These are phyloP conservation scores for Podochytrium sp. DNA, from an alignment of 192 early-diverging fungal genomes.

Conservation along the genomic window DNA sequence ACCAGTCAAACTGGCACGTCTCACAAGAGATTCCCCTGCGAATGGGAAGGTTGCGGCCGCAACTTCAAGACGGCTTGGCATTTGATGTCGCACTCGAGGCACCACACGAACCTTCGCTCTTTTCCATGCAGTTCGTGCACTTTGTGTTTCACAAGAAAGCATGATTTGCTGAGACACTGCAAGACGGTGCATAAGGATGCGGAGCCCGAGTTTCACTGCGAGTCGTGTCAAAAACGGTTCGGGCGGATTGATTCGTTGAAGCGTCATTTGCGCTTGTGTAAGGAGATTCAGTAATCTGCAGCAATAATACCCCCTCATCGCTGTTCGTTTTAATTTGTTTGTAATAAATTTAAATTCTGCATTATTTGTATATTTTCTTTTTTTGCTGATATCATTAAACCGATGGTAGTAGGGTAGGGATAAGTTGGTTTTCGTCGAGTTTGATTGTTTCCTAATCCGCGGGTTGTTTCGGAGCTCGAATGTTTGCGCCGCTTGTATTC, in stretches of 20 bases:
- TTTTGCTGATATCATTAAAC: no score
- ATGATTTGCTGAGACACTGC: slow-evolving; percentile 4
- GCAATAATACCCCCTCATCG: not conserved
- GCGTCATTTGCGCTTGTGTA: not conserved
- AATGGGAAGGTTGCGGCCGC: not conserved
- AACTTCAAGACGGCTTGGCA: slow-evolving; percentile 4
- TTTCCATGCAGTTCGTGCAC: not conserved
- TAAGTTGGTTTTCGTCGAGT: no score
- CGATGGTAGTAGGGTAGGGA: no score
- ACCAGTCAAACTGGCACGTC: not conserved
- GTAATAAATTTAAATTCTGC: no score
- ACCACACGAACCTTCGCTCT: not conserved
- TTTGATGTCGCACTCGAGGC: not conserved
- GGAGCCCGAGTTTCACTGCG: not conserved
- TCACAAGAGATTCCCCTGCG: not conserved
- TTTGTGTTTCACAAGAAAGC: not conserved
- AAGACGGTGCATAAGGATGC: not conserved
- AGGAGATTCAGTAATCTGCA: not conserved
- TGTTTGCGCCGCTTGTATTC: no score
- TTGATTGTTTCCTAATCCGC: no score
- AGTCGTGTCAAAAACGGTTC: not conserved
- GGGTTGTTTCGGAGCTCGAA: no score
- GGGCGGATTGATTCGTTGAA: not conserved
- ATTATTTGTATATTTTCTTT: no score
- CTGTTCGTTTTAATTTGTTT: not conserved